phyloP scores from a whole-genome alignment of 129 eudicot genomes.

The Tanacetum coccineum region DNA sequence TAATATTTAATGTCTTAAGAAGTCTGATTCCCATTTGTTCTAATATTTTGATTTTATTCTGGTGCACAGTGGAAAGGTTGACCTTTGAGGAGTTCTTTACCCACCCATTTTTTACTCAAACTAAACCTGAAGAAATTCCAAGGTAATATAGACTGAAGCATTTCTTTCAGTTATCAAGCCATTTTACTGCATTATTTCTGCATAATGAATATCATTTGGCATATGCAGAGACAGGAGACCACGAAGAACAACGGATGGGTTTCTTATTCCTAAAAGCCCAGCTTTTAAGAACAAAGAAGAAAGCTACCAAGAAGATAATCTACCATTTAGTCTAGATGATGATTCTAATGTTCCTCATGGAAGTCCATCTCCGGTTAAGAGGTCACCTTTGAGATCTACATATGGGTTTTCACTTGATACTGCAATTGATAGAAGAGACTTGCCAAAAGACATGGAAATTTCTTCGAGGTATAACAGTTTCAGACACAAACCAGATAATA shows the following conservation, averaged over 20 bases:
- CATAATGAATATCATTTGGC: constrained; percentile 10
- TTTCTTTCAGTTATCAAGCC: constrained; percentile 7
- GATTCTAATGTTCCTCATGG: constrained; percentile 67
- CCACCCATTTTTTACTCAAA: constrained; percentile 63
- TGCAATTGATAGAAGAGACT: constrained; percentile 31
- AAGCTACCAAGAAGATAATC: constrained; percentile 64
- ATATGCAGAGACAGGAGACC: constrained; percentile 42
- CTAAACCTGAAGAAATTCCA: constrained; percentile 39
- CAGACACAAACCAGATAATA: constrained; percentile 37
- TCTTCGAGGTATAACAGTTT: constrained; percentile 38
- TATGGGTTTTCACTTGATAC: constrained; percentile 60
- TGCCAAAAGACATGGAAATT: constrained; percentile 39
- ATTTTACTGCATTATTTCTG: not conserved
- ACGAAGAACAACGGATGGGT: constrained; percentile 41
- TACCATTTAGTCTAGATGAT: constrained; percentile 78
- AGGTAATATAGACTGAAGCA: constrained; percentile 32
- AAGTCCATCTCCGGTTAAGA: constrained; percentile 41
- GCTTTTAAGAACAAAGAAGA: constrained; percentile 46
- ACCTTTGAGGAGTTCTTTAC: constrained; percentile 87
- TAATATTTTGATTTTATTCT: constrained; percentile 5
- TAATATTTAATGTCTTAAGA: not conserved
- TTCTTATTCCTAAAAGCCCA: constrained; percentile 37
- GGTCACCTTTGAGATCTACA: constrained; percentile 55
- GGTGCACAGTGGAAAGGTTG: constrained; percentile 72
- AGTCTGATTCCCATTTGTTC: constrained; percentile 1